These are phyloP conservation scores for Nitzschia inconspicua DNA, from an alignment of 108 stramenopile genomes.

Conservation along the genomic window DNA sequence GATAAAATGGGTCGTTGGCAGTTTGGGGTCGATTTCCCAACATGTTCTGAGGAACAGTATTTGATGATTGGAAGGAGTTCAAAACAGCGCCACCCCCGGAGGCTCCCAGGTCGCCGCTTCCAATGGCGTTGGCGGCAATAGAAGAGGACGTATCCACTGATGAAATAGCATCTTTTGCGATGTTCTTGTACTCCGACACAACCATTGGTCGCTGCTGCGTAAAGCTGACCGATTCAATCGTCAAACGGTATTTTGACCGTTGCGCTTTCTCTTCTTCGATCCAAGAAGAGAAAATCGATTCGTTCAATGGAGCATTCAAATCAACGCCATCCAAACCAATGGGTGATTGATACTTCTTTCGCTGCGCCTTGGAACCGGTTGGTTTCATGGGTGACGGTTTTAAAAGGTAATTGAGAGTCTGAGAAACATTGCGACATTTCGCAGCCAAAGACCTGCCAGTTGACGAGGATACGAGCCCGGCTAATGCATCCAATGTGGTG, in stretches of 20 bases:
- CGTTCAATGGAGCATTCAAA: conserved; percentile 37
- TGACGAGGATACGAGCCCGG: neutral
- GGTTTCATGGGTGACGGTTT: conserved; percentile 89
- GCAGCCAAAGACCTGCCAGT: conserved; percentile 6
- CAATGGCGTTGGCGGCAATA: neutral
- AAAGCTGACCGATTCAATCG: conserved; percentile 52
- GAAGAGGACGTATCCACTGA: neutral
- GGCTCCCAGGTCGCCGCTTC: neutral
- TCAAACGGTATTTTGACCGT: conserved; percentile 16
- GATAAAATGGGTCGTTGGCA: conserved; percentile 73
- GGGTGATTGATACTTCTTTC: conserved; percentile 48
- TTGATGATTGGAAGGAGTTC: conserved; percentile 11
- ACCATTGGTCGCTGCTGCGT: conserved; percentile 37
- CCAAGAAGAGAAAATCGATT: conserved; percentile 43
- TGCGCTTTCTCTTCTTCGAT: conserved; percentile 37
- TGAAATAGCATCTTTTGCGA: conserved; percentile 3
- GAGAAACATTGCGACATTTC: conserved; percentile 32
- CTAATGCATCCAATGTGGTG: neutral
- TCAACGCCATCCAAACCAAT: conserved; percentile 35
- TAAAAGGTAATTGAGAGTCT: conserved; percentile 58
- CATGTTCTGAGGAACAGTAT: neutral
- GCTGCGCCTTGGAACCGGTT: conserved; percentile 79
- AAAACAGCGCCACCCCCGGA: neutral
- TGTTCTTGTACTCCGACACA: neutral
- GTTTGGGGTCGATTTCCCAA: conserved; percentile 25